Evolutionary conservation across 345 rosid species (phyloP).

Genomic region (Sisymbrium irio): DNA sequence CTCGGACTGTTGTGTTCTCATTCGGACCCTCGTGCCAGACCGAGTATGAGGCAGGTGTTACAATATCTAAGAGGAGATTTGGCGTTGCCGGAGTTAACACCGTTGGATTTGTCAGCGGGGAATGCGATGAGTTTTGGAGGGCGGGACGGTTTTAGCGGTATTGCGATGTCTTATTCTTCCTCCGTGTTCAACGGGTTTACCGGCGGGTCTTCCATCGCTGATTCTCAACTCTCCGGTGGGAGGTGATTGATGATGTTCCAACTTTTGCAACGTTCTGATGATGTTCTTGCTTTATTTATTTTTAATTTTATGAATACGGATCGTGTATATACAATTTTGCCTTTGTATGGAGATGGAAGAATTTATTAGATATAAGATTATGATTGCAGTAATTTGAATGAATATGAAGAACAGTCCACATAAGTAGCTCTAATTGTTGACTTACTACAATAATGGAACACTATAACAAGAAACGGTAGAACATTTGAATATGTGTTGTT

Average conservation of each 20-base stretch:
- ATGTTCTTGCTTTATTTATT: background rate
- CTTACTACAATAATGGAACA: background rate
- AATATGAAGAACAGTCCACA: too few species aligned
- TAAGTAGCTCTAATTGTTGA: too few species aligned
- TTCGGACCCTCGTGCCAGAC: constrained; percentile 44
- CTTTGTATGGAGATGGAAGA: background rate
- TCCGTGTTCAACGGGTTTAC: constrained; percentile 29
- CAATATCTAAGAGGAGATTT: constrained; percentile 45
- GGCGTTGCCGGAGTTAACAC: constrained; percentile 18
- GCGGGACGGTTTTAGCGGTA: constrained; percentile 27
- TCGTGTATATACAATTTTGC: constrained; percentile 27
- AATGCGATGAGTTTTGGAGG: constrained; percentile 26
- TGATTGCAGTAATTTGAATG: background rate
- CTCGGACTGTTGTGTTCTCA: constrained; percentile 64
- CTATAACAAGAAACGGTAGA: background rate
- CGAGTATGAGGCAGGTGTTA: constrained; percentile 57
- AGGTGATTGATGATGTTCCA: constrained; percentile 14
- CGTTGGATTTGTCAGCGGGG: constrained; percentile 18
- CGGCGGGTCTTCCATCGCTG: constrained; percentile 31
- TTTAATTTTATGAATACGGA: background rate
- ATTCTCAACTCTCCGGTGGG: constrained; percentile 33
- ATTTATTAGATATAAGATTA: background rate
- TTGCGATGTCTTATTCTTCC: constrained; percentile 23
- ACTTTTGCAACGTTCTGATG: background rate
- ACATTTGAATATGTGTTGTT: background rate